A percentile compares a stretch with the other conserved stretches of the same genome.
Conservation (phyloP, 495 filamentous ascomycete species). For the Hypoxylon rickii region DNA sequence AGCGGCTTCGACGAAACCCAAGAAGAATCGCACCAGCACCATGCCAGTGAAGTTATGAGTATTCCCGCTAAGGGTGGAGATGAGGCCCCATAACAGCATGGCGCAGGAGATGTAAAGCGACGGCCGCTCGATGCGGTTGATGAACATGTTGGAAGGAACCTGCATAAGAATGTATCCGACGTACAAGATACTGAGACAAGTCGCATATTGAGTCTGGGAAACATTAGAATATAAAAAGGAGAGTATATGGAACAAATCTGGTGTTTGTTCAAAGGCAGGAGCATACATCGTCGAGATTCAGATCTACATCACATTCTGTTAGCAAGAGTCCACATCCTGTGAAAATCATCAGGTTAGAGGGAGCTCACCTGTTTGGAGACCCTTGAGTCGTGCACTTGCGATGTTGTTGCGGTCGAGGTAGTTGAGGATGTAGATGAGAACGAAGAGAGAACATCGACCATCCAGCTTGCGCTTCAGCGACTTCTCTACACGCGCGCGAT, state of each 20-base stretch:
- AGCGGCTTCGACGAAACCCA: slow-evolving; percentile 63
- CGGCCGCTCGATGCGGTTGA: slow-evolving; percentile 46
- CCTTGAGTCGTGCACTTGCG: slow-evolving; percentile 52
- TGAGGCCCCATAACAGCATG: slow-evolving; percentile 72
- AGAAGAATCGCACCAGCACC: slow-evolving; percentile 66
- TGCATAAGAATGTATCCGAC: slow-evolving; percentile 62
- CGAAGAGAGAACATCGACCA: slow-evolving; percentile 46
- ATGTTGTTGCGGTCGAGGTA: slow-evolving; percentile 72
- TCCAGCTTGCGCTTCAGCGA: slow-evolving; percentile 50
- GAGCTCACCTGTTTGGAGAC: slow-evolving; percentile 45
- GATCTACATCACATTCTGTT: slow-evolving; percentile 10
- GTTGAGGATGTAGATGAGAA: slow-evolving; percentile 72
- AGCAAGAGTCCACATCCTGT: background rate
- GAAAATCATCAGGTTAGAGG: background rate
- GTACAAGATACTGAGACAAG: slow-evolving; percentile 49
- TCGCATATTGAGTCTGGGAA: slow-evolving; percentile 43
- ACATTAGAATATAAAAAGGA: background rate
- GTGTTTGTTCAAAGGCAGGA: background rate
- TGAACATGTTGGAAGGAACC: slow-evolving; percentile 48
- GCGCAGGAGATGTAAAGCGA: slow-evolving; percentile 53
- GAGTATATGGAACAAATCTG: background rate
- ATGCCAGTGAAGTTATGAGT: slow-evolving; percentile 64
- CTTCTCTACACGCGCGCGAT: slow-evolving; percentile 44
- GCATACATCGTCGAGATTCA: slow-evolving; percentile 39
- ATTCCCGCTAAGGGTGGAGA: slow-evolving; percentile 64